These are phyloP conservation scores for Infundibulicybe gibba DNA, from an alignment of 768 basidiomycete species.

Conservation along the genomic window DNA sequence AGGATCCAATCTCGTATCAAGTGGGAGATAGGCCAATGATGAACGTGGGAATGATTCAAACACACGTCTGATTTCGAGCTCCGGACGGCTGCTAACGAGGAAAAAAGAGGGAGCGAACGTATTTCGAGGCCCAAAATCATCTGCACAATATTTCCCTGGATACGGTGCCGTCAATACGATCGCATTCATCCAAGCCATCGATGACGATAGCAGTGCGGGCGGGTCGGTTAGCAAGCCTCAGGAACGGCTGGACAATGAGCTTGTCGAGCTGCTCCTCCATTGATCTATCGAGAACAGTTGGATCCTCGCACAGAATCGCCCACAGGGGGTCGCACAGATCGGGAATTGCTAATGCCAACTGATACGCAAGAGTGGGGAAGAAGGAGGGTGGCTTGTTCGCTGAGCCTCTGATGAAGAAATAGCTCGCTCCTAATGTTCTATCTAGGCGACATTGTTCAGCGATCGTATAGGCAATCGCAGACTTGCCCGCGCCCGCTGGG, in stretches of 20 bases:
- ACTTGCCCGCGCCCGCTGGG: neutral
- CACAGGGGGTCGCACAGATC: slow-evolving; percentile 2
- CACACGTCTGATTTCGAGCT: slow-evolving; percentile 2
- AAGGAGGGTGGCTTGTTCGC: slow-evolving; percentile 1
- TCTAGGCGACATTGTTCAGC: slow-evolving; percentile 4
- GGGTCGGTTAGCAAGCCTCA: neutral
- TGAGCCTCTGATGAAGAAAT: slow-evolving; percentile 8
- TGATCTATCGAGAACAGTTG: slow-evolving; percentile 1
- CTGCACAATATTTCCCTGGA: slow-evolving; percentile 5
- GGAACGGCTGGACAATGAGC: slow-evolving; percentile 5
- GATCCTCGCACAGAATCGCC: slow-evolving; percentile 1
- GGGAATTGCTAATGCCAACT: slow-evolving; percentile 2
- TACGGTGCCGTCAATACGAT: neutral
- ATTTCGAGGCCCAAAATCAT: slow-evolving; percentile 1
- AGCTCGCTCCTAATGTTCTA: slow-evolving; percentile 5
- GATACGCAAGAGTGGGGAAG: slow-evolving; percentile 5
- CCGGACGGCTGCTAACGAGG: slow-evolving; percentile 6
- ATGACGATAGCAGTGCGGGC: neutral
- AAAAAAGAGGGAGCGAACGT: slow-evolving; percentile 2
- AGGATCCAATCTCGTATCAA: slow-evolving; percentile 1
- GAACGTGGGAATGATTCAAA: slow-evolving; percentile 3
- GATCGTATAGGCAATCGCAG: slow-evolving; percentile 5
- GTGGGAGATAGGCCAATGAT: slow-evolving; percentile 5
- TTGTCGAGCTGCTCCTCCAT: slow-evolving; percentile 1
- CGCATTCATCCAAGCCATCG: neutral